Percentiles rank a stretch among this genome's conserved stretches.
phyloP scores from a whole-genome alignment of 2,329 filamentous ascomycete genomes.

The Penicillium polonicum region DNA sequence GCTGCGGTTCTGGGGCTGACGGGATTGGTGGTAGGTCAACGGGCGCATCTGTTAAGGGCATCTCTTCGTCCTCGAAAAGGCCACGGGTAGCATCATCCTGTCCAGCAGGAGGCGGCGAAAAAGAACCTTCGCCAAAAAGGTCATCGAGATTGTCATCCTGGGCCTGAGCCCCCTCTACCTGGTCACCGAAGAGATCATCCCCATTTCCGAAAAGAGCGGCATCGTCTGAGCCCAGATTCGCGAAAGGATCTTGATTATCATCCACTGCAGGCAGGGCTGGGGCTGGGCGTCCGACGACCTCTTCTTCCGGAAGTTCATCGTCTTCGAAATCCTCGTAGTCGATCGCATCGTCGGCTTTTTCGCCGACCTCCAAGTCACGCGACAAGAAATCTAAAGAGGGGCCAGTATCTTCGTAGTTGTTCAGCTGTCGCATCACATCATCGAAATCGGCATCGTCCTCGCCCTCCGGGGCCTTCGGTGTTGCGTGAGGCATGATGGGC shows the following conservation, averaged over 20 bases:
- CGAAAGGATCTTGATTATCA: conserved; percentile 53
- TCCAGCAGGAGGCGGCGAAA: conserved; percentile 34
- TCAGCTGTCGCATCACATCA: conserved; percentile 44
- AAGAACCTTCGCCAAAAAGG: conserved; percentile 48
- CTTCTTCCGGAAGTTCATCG: conserved; percentile 76
- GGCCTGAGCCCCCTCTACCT: conserved; percentile 24
- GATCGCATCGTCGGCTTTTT: conserved; percentile 88
- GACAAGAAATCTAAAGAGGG: conserved; percentile 42
- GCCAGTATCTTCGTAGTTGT: conserved; percentile 36
- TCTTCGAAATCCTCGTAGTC: conserved; percentile 92
- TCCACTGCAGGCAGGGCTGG: conserved; percentile 42
- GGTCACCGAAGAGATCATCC: conserved; percentile 28
- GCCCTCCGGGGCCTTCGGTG: conserved; percentile 28
- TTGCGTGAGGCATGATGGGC: conserved; percentile 42
- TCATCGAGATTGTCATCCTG: conserved; percentile 47
- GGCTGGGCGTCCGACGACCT: conserved; percentile 19
- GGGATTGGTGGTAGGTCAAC: conserved; percentile 22
- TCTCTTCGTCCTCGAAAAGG: conserved; percentile 34
- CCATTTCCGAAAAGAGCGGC: conserved; percentile 33
- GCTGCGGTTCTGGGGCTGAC: conserved; percentile 19
- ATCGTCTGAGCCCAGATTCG: conserved; percentile 39
- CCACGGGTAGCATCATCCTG: conserved; percentile 33
- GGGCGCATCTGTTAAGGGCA: conserved; percentile 16
- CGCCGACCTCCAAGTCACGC: conserved; percentile 49
- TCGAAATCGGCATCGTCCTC: conserved; percentile 43